These are phyloP conservation scores for Aureobasidium mangrovei DNA, from an alignment of 2,329 filamentous ascomycete species.

Conservation along the genomic window DNA sequence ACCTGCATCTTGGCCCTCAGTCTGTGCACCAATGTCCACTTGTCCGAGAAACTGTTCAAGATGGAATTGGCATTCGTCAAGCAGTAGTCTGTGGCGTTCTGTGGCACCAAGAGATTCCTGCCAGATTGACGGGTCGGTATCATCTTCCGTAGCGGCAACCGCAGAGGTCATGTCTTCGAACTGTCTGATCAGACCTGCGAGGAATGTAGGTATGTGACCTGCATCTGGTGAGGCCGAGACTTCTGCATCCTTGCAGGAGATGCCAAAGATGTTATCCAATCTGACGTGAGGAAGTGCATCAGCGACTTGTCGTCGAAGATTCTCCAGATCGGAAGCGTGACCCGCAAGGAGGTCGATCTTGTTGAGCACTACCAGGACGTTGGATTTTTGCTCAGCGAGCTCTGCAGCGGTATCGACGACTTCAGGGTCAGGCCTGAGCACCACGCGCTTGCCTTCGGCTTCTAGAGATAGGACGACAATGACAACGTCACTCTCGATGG, in stretches of 20 bases:
- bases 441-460: conserved; percentile 22
- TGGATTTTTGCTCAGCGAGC: conserved; percentile 41
- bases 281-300: conserved; percentile 35
- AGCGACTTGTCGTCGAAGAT: conserved; percentile 24
- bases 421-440: conserved; percentile 41
- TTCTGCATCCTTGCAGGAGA: conserved; percentile 56
- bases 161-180: conserved; percentile 62
- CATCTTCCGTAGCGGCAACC: conserved; percentile 27
- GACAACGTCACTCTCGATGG: conserved; percentile 74
- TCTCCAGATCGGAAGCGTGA: not conserved
- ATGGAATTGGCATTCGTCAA: conserved; percentile 62
- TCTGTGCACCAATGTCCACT: conserved; percentile 27
- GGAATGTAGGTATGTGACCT: conserved; percentile 58
- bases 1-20: conserved; percentile 8
- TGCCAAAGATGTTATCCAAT: conserved; percentile 45
- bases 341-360: conserved; percentile 44
- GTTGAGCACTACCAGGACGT: conserved; percentile 52
- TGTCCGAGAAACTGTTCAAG: conserved; percentile 65
- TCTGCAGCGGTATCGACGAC: conserved; percentile 46
- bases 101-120: conserved; percentile 84
- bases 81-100: conserved; percentile 75
- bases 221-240: not conserved
- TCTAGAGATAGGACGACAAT: conserved; percentile 74
- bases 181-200: conserved; percentile 54
- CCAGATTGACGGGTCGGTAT: conserved; percentile 55